A percentile compares a stretch with the other conserved stretches of the same genome.
Evolutionary conservation across 495 filamentous ascomycete species (phyloP).

Genomic region (Astrocystis sublimbata): DNA sequence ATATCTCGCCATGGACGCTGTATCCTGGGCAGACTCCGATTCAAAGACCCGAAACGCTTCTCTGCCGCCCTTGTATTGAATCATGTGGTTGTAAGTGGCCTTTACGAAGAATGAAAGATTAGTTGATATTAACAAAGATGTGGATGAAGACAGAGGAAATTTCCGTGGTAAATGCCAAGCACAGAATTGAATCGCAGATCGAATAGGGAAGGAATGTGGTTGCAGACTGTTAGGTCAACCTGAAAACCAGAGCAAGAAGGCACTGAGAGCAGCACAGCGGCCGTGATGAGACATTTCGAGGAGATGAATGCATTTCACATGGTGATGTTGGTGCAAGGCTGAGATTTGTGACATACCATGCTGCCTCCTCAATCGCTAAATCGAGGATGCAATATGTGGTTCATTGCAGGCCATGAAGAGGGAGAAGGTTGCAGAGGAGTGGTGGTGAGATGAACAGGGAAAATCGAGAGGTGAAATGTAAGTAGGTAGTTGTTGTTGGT

Average conservation of each 20-base stretch:
- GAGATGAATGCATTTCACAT: neutral
- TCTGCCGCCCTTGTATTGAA: slow-evolving; percentile 18
- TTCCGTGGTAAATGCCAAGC: neutral
- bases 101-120: neutral
- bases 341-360: slow-evolving; percentile 15
- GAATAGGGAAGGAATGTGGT: neutral
- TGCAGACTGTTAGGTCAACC: neutral
- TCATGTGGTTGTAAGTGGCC: slow-evolving; percentile 18
- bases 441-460: neutral
- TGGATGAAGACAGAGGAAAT: neutral
- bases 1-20: neutral
- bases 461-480: neutral
- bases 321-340: neutral
- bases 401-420: slow-evolving; percentile 17
- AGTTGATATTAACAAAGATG: neutral
- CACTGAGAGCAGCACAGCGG: neutral
- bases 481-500: neutral
- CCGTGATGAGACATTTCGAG: neutral
- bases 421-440: neutral
- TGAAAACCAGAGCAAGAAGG: neutral
- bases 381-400: neutral
- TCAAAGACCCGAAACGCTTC: slow-evolving; percentile 10
- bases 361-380: neutral
- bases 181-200: neutral
- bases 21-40: neutral